These are phyloP conservation scores for Monilinia fructigena DNA, from an alignment of 2,329 filamentous ascomycete genomes.

Conservation along the genomic window DNA sequence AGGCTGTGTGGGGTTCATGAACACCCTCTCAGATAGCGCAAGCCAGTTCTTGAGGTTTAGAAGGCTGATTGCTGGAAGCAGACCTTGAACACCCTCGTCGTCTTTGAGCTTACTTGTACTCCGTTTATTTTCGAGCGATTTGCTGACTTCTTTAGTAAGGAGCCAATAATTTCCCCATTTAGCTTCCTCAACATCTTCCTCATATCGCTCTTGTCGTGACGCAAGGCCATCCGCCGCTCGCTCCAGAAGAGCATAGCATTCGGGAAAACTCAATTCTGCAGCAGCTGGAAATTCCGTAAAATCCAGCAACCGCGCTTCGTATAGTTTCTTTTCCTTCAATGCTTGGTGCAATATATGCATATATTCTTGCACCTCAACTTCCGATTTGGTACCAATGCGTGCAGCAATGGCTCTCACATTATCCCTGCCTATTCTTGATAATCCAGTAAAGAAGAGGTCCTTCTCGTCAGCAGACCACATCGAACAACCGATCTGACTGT, in stretches of 20 bases:
- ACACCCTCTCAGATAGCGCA: slow-evolving; percentile 61
- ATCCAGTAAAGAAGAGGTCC: slow-evolving; percentile 61
- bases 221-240: slow-evolving; percentile 65
- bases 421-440: slow-evolving; percentile 63
- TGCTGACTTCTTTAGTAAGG: slow-evolving; percentile 47
- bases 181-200: slow-evolving; percentile 57
- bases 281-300: slow-evolving; percentile 67
- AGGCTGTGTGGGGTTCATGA: slow-evolving; percentile 67
- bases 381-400: slow-evolving; percentile 68
- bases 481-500: slow-evolving; percentile 65
- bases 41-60: slow-evolving; percentile 63
- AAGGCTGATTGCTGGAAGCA: slow-evolving; percentile 53
- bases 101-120: slow-evolving; percentile 20
- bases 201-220: slow-evolving; percentile 60
- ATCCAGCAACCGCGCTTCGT: slow-evolving; percentile 41
- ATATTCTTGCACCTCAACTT: slow-evolving; percentile 71
- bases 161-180: slow-evolving; percentile 66
- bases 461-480: slow-evolving; percentile 74
- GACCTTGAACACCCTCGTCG: slow-evolving; percentile 36
- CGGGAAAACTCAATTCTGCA: slow-evolving; percentile 60
- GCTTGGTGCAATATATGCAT: slow-evolving; percentile 57
- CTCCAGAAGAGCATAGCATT: slow-evolving; percentile 66
- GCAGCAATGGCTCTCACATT: slow-evolving; percentile 61
- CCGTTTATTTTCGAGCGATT: slow-evolving; percentile 30
- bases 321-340: slow-evolving; percentile 38